phyloP scores from a whole-genome alignment of 2,329 filamentous ascomycete genomes.

The Cadophora sp. region DNA sequence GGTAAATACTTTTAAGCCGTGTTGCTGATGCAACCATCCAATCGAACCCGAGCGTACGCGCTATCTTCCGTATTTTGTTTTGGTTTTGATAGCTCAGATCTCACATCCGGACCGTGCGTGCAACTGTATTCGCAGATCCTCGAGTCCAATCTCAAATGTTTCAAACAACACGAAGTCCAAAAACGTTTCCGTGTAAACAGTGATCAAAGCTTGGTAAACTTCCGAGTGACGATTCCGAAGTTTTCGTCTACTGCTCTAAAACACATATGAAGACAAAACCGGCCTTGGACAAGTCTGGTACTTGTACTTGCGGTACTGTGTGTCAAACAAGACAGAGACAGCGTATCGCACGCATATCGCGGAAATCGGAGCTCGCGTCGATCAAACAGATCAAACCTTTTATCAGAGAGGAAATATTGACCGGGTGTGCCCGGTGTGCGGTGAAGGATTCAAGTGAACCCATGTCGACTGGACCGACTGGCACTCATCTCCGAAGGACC shows the following conservation, averaged over 20 bases:
- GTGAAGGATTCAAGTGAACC: constrained; percentile 1
- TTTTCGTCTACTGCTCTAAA: neutral
- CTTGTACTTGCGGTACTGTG: too few species aligned
- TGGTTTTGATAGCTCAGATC: neutral
- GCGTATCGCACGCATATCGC: neutral
- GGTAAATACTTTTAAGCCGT: neutral
- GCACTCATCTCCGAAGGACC: constrained; percentile 30
- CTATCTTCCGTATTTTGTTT: neutral
- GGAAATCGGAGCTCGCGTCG: constrained; percentile 1
- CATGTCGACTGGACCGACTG: constrained; percentile 5
- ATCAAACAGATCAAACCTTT: constrained; percentile 24
- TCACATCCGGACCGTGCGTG: neutral
- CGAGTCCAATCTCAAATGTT: constrained; percentile 1
- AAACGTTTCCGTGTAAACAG: neutral
- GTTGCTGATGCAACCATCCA: neutral
- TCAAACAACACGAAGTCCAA: neutral
- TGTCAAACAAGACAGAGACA: neutral
- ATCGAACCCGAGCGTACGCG: neutral
- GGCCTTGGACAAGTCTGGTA: neutral
- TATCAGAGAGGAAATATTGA: constrained; percentile 10
- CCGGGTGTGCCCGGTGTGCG: neutral
- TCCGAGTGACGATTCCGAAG: too few species aligned
- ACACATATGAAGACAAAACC: neutral
- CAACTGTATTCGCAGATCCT: neutral
- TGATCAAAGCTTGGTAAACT: neutral